A percentile compares a stretch with the other conserved stretches of the same genome.
These are phyloP conservation scores for Zygosaccharomyces pseudorouxii DNA, from an alignment of 805 yeast species.

Conservation along the genomic window DNA sequence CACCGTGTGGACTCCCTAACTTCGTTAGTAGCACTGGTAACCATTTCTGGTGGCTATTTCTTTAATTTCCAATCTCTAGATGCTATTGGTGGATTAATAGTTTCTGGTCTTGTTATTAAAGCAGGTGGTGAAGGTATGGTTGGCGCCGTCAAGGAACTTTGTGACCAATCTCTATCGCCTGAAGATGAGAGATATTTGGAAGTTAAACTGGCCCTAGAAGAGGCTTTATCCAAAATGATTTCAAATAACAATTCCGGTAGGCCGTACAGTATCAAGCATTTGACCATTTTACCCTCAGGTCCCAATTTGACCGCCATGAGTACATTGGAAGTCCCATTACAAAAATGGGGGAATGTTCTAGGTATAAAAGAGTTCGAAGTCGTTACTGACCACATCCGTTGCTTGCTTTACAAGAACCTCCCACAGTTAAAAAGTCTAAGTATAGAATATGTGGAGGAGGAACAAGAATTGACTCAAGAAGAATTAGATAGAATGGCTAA, in stretches of 20 bases:
- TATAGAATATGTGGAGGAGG: conserved; percentile 39
- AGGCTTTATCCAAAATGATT: conserved; percentile 32
- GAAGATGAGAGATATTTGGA: conserved; percentile 46
- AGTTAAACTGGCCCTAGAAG: conserved; percentile 40
- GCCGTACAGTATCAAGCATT: conserved; percentile 38
- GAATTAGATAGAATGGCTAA: conserved; percentile 18
- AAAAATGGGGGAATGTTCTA: conserved; percentile 43
- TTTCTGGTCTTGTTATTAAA: conserved; percentile 71
- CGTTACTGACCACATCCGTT: conserved; percentile 38
- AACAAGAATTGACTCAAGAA: conserved; percentile 22
- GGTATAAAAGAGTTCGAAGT: conserved; percentile 40
- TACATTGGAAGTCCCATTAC: conserved; percentile 39
- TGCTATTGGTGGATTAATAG: conserved; percentile 86
- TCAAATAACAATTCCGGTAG: conserved; percentile 41
- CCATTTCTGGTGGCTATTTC: conserved; percentile 81
- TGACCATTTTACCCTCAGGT: conserved; percentile 52
- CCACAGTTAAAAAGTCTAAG: conserved; percentile 42
- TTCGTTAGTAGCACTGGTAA: conserved; percentile 80
- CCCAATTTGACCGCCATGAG: conserved; percentile 45
- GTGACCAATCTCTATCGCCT: conserved; percentile 63
- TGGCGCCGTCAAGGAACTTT: conserved; percentile 66
- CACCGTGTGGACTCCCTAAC: conserved; percentile 93
- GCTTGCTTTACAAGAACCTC: conserved; percentile 36
- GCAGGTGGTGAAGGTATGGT: conserved; percentile 79
- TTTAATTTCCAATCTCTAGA: conserved; percentile 80